These are phyloP conservation scores for Hondaea fermentalgiana DNA, from an alignment of 108 stramenopile genomes.

Conservation along the genomic window DNA sequence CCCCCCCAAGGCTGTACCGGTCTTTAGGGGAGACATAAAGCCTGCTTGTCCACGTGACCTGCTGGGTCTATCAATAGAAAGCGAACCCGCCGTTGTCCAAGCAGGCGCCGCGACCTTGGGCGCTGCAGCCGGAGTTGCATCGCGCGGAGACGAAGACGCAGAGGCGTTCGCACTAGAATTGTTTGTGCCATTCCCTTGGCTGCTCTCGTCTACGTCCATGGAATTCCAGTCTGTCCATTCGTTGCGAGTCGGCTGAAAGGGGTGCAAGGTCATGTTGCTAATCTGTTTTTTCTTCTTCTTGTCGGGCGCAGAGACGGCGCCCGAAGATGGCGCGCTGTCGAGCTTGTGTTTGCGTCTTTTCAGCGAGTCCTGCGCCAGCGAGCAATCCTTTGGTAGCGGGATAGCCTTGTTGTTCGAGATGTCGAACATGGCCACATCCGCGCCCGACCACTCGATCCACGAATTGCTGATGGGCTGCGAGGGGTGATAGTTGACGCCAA, in stretches of 20 bases:
- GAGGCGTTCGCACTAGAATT: not conserved
- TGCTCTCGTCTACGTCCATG: not conserved
- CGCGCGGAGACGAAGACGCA: not conserved
- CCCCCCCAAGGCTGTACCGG: not conserved
- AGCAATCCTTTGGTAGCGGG: not conserved
- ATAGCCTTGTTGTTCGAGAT: not conserved
- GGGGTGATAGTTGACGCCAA: constrained; percentile 5
- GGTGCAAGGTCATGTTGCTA: not conserved
- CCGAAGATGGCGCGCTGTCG: no score
- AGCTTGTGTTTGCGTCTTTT: not conserved
- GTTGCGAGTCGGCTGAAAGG: constrained; percentile 14
- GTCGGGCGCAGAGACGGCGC: not conserved
- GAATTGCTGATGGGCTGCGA: not conserved
- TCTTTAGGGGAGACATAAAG: not conserved
- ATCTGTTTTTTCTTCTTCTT: not conserved
- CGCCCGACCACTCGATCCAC: constrained; percentile 18
- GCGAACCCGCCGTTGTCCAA: not conserved
- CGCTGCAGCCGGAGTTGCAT: not conserved
- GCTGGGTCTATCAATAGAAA: not conserved
- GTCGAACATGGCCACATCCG: not conserved
- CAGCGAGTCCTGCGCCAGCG: not conserved
- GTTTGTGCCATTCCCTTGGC: not conserved
- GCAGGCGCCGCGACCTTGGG: not conserved
- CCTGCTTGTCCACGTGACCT: not conserved
- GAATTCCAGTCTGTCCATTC: not conserved